Evolutionary conservation across 78 protist species (phyloP).

Genomic region (Tieghemostelium lacteum): DNA sequence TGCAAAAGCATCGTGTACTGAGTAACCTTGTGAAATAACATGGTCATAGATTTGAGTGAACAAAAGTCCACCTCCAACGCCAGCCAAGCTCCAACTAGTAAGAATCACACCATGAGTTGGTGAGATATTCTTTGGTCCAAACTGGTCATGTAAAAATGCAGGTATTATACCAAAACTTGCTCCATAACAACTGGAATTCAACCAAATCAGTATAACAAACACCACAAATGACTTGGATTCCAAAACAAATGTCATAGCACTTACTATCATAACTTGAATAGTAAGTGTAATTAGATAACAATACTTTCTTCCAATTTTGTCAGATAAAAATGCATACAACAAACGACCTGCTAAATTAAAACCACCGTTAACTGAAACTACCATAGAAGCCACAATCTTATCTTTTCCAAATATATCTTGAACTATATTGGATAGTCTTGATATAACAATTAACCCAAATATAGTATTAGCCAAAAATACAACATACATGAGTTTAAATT

Average conservation of each 20-base stretch:
- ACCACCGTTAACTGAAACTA: constrained; percentile 61
- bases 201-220: constrained; percentile 25
- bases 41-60: constrained; percentile 15
- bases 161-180: constrained; percentile 75
- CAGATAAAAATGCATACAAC: constrained; percentile 23
- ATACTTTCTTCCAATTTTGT: constrained; percentile 62
- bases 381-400: constrained; percentile 40
- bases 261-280: constrained; percentile 8
- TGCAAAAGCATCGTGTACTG: background rate
- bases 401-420: constrained; percentile 75
- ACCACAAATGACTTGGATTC: background rate
- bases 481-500: constrained; percentile 57
- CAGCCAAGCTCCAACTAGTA: constrained; percentile 32
- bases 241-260: background rate
- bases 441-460: constrained; percentile 69
- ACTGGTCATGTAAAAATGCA: constrained; percentile 80
- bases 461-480: constrained; percentile 37
- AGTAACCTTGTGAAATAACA: background rate
- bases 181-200: constrained; percentile 47
- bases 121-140: constrained; percentile 81
- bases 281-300: background rate
- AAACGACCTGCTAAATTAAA: constrained; percentile 84
- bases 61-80: constrained; percentile 48
- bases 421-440: constrained; percentile 58
- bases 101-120: constrained; percentile 66